Conservation (phyloP, 1,139 yeast genomes). For the Pichia sp. region DNA sequence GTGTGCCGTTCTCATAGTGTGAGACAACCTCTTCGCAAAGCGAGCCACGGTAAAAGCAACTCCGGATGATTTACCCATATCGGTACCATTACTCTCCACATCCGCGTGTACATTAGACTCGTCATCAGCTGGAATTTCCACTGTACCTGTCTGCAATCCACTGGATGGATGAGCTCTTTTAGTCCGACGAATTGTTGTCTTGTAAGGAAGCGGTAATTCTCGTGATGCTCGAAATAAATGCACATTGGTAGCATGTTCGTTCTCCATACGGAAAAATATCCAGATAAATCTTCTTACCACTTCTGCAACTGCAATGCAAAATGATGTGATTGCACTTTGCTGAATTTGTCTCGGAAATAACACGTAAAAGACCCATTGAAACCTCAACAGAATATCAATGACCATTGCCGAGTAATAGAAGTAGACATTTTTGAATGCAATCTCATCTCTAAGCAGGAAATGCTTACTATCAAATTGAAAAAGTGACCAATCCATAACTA, state of each 20-base stretch:
- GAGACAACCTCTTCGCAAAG: constrained; percentile 37
- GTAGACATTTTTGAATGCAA: constrained; percentile 53
- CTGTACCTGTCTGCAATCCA: constrained; percentile 1
- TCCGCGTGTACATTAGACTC: not conserved
- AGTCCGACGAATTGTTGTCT: constrained; percentile 26
- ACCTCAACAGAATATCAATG: constrained; percentile 64
- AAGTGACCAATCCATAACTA: constrained; percentile 93
- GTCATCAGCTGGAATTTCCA: constrained; percentile 1
- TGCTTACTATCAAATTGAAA: constrained; percentile 58
- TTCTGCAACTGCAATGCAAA: constrained; percentile 77
- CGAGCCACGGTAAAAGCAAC: constrained; percentile 4
- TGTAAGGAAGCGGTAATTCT: constrained; percentile 80
- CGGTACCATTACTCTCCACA: not conserved
- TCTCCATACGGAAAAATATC: constrained; percentile 89
- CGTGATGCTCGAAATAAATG: constrained; percentile 77
- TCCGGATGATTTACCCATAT: constrained; percentile 1
- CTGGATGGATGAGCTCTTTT: not conserved
- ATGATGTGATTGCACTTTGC: constrained; percentile 89
- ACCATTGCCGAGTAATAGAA: constrained; percentile 71
- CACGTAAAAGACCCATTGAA: constrained; percentile 86
- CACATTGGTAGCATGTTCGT: constrained; percentile 91
- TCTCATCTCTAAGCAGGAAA: constrained; percentile 59
- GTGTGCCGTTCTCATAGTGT: constrained; percentile 70
- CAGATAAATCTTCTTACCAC: constrained; percentile 75
- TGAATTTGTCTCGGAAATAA: constrained; percentile 67